Conservation (phyloP, 2,329 filamentous ascomycete species). For the Acrocalymma vagum region DNA sequence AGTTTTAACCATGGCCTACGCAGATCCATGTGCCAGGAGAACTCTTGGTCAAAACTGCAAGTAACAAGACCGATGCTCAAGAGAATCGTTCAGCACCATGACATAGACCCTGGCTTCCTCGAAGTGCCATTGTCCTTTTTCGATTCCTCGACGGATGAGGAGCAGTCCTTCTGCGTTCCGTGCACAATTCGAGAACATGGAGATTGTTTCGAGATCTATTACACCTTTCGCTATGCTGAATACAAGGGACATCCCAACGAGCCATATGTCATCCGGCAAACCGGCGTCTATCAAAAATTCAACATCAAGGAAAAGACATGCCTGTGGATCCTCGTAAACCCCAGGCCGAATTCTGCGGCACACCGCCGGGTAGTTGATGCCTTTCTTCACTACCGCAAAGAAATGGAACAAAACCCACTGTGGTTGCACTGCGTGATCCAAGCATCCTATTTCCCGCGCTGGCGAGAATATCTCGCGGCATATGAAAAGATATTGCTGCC, state of each 20-base stretch:
- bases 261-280: slow-evolving; percentile 41
- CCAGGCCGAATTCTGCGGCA: slow-evolving; percentile 23
- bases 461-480: slow-evolving; percentile 38
- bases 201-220: slow-evolving; percentile 28
- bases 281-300: slow-evolving; percentile 41
- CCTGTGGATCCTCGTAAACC: slow-evolving; percentile 36
- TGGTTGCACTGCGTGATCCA: slow-evolving; percentile 38
- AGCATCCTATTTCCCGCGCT: slow-evolving; percentile 35
- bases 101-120: slow-evolving; percentile 22
- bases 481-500: slow-evolving; percentile 31
- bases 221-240: slow-evolving; percentile 40
- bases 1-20: neutral
- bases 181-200: slow-evolving; percentile 11
- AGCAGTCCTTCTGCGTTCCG: slow-evolving; percentile 32
- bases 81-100: slow-evolving; percentile 19
- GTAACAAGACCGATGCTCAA: slow-evolving; percentile 25
- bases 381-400: neutral
- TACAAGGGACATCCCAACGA: slow-evolving; percentile 24
- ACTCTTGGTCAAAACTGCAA: slow-evolving; percentile 11
- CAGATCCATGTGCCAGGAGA: slow-evolving; percentile 12
- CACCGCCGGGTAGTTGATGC: slow-evolving; percentile 8
- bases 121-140: slow-evolving; percentile 34
- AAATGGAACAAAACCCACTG: slow-evolving; percentile 19
- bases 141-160: slow-evolving; percentile 26
- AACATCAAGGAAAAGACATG: slow-evolving; percentile 24